These are phyloP conservation scores for Diaporthe aspalathi DNA, from an alignment of 2,329 filamentous ascomycete species.

Conservation along the genomic window DNA sequence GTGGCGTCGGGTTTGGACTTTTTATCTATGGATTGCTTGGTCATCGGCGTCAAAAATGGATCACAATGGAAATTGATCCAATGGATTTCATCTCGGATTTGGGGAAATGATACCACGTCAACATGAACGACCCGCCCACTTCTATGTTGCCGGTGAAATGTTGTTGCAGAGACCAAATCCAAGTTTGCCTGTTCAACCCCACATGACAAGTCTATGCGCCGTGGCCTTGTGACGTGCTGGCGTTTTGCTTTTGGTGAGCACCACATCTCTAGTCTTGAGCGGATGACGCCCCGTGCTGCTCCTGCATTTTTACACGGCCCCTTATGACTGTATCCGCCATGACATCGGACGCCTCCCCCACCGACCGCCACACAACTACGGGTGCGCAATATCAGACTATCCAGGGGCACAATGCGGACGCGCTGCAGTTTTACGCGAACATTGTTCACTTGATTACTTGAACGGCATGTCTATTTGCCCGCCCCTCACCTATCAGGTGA, in stretches of 20 bases:
- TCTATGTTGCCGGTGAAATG: constrained; percentile 30
- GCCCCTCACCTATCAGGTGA: no score
- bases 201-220: not conserved
- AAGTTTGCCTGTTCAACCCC: constrained; percentile 22
- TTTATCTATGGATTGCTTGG: constrained; percentile 35
- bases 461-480: no score
- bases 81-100: constrained; percentile 39
- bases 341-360: no score
- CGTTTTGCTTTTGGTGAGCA: not conserved
- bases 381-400: no score
- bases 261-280: not conserved
- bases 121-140: constrained; percentile 32
- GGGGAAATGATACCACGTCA: constrained; percentile 40
- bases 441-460: no score
- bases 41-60: constrained; percentile 40
- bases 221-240: not conserved
- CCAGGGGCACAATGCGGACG: not conserved
- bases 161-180: constrained; percentile 24
- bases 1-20: constrained; percentile 30
- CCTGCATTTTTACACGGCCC: no score
- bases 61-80: constrained; percentile 35
- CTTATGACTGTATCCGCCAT: not conserved
- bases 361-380: no score
- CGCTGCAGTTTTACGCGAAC: no score
- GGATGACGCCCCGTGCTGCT: not conserved